These are phyloP conservation scores for Nicotiana undulata DNA, from an alignment of 257 asterid genomes.

Conservation along the genomic window DNA sequence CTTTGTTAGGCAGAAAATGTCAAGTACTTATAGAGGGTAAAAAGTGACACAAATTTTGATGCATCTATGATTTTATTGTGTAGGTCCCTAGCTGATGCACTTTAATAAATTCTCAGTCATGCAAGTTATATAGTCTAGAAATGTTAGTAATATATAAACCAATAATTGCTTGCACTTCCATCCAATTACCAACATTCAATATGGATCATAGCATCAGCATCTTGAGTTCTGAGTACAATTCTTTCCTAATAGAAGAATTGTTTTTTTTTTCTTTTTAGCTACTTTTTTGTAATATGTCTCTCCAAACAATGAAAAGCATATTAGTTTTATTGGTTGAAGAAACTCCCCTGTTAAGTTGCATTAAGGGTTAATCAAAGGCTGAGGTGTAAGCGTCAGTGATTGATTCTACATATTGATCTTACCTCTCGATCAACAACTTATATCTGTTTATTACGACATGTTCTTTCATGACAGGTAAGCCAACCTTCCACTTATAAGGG, in stretches of 20 bases:
- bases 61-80: constrained; percentile 11
- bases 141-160: not conserved
- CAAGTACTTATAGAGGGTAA: constrained; percentile 44
- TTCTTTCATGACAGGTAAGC: too few relatives aligned
- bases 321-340: not conserved
- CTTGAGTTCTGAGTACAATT: not conserved
- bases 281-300: not conserved
- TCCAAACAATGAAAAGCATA: not conserved
- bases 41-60: not conserved
- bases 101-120: constrained; percentile 22
- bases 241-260: not conserved
- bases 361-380: not conserved
- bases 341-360: not conserved
- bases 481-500: too few relatives aligned
- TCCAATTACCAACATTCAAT: constrained; percentile 8
- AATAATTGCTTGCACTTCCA: not conserved
- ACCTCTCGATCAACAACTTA: too few relatives aligned
- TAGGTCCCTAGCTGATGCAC: constrained; percentile 23
- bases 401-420: too few relatives aligned
- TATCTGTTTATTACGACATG: too few relatives aligned
- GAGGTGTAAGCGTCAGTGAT: too few relatives aligned
- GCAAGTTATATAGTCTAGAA: constrained; percentile 17
- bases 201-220: not conserved
- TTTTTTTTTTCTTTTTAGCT: not conserved
- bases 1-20: constrained; percentile 17